Base-by-base conservation (phyloP, 768 basidiomycete species). In the Tulasnella sp. region DNA sequence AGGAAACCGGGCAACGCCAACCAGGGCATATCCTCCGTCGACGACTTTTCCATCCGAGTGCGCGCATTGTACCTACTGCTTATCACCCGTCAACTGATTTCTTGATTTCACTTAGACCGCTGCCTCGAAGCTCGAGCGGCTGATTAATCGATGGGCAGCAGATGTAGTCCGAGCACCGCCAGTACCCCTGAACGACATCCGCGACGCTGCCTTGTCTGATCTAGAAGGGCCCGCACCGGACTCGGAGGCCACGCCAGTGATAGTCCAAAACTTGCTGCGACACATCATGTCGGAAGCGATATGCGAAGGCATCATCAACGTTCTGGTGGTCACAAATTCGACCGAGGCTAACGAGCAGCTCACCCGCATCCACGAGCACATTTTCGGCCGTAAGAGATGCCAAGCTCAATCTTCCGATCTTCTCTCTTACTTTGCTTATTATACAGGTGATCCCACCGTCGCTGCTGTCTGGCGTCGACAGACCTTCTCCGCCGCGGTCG, bases 381-480 rank as follows among this genome's bases (percentile, higher is more conserved):
- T 95, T 68, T 94, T 95, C 76, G 84, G 88, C 32, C 86, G 93
- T 92, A 77, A 78, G 91, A 72, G 29, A 32, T 14, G 35, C 11
- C 11, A 4, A 22, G 19, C 17, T 32, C 32, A 63, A 22, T 29
- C 3, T 42, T 22, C 26, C 17, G 3, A 5, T 14, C 32, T 5
- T 22, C 22, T 36, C 6, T 59, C n/a, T n/a, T 12, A n/a, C n/a
- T n/a, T n/a, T n/a, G n/a, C n/a, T n/a, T n/a, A 22, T 69, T 16
- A 22, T 19, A 69, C 6, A 94, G 91, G 91, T 67, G 91, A 94
- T 77, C 89, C 93, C 14, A 88, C 91, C 4, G 91, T 95, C n/a
- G 93, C 93, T 0, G 86, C 87, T 44, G 92, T 95, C 22, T 95
- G 93, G 93, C 87, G 93, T 29, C 86, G 92, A 12, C 92, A 95